Percentiles rank a stretch among this genome's conserved stretches.
Evolutionary conservation across 805 yeast genomes (phyloP).

Genomic region (Yarrowia porcina): DNA sequence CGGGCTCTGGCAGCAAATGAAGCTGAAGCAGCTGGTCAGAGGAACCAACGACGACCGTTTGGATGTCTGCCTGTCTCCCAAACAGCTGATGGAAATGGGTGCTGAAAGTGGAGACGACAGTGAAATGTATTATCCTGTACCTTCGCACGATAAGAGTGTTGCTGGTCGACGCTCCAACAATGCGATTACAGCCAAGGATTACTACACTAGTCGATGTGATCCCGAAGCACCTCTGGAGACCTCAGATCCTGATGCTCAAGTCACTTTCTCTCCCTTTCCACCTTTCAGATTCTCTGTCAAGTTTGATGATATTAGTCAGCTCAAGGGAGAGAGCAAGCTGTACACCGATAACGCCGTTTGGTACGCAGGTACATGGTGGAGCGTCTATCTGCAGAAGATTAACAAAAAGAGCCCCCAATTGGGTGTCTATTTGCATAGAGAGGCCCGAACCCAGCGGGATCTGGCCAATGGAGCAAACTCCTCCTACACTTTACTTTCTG

Average conservation of each 20-base stretch:
- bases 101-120: not conserved
- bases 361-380: conserved; percentile 65
- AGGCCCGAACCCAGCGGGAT: conserved; percentile 34
- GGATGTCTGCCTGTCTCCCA: not conserved
- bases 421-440: conserved; percentile 57
- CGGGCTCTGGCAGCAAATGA: conserved; percentile 51
- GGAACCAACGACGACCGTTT: conserved; percentile 6
- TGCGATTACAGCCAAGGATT: not conserved
- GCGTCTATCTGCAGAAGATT: conserved; percentile 51
- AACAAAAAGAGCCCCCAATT: conserved; percentile 47
- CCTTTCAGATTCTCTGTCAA: conserved; percentile 55
- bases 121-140: not conserved
- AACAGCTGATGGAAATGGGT: conserved; percentile 4
- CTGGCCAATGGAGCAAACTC: conserved; percentile 1
- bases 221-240: conserved; percentile 10
- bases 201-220: not conserved
- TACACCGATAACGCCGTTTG: conserved; percentile 50
- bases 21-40: conserved; percentile 35
- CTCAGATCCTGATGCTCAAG: conserved; percentile 1
- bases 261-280: conserved; percentile 43
- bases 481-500: not conserved
- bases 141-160: conserved; percentile 17
- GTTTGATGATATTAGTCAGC: conserved; percentile 47
- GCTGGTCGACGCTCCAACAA: conserved; percentile 19
- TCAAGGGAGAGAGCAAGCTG: conserved; percentile 47